Conservation (phyloP, 2,329 filamentous ascomycete genomes). For the Phoma sp. region DNA sequence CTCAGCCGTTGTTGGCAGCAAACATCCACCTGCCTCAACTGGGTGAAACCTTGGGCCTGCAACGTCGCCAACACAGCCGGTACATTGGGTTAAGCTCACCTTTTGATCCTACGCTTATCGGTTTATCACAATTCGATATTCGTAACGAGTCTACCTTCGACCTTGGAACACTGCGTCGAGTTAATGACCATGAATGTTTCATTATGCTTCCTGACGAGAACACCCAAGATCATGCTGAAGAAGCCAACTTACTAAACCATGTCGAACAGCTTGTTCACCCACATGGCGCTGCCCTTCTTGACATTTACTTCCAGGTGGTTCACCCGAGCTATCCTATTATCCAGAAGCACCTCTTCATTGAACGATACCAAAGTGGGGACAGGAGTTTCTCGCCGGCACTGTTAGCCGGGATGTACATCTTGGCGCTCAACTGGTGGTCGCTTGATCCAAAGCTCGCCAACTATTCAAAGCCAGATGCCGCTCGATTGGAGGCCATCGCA, state of each 20-base stretch:
- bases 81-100: constrained; percentile 85
- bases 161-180: constrained; percentile 70
- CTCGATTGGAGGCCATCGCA: constrained; percentile 75
- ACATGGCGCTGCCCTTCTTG: constrained; percentile 77
- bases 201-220: constrained; percentile 78
- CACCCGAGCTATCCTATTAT: constrained; percentile 85
- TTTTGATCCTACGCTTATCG: constrained; percentile 83
- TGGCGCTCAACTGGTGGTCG: constrained; percentile 90
- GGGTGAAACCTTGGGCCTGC: constrained; percentile 70
- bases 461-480: constrained; percentile 73
- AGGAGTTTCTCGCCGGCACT: constrained; percentile 78
- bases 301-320: constrained; percentile 81
- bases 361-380: constrained; percentile 77
- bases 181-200: constrained; percentile 80
- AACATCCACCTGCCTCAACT: constrained; percentile 47
- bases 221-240: constrained; percentile 75
- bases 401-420: constrained; percentile 80
- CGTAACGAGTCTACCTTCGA: constrained; percentile 81
- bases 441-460: constrained; percentile 71
- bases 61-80: constrained; percentile 79
- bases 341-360: constrained; percentile 80
- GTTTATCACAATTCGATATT: constrained; percentile 79
- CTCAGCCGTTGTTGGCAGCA: constrained; percentile 37
- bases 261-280: constrained; percentile 79
- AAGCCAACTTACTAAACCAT: constrained; percentile 71